Evolutionary conservation across 2,329 filamentous ascomycete species (phyloP).

Genomic region (Pestalotiopsis sp.): DNA sequence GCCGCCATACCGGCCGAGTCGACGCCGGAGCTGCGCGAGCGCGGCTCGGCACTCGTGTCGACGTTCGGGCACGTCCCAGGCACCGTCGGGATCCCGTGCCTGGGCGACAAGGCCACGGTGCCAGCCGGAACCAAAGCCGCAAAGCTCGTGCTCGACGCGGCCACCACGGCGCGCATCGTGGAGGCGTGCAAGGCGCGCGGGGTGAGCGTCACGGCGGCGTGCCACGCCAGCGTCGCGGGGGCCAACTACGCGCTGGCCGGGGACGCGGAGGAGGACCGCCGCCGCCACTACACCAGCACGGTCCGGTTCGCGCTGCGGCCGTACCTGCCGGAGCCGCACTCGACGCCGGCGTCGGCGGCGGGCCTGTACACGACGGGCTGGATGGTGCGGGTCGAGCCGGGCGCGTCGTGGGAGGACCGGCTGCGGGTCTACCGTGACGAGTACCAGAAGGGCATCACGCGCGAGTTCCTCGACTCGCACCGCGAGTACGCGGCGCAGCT

Average conservation of each 20-base stretch:
- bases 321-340: slow-evolving; percentile 27
- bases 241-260: slow-evolving; percentile 27
- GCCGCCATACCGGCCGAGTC: too few species aligned
- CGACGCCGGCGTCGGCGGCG: slow-evolving; percentile 23
- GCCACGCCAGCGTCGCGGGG: slow-evolving; percentile 31
- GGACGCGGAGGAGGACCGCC: not conserved
- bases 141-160: slow-evolving; percentile 14
- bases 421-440: slow-evolving; percentile 19
- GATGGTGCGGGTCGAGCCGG: not conserved
- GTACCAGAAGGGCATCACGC: slow-evolving; percentile 22
- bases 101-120: too few species aligned
- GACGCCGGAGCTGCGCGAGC: too few species aligned
- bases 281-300: slow-evolving; percentile 28
- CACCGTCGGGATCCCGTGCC: too few species aligned
- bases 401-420: slow-evolving; percentile 8
- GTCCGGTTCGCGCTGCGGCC: slow-evolving; percentile 29
- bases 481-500: slow-evolving; percentile 27
- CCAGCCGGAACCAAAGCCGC: too few species aligned
- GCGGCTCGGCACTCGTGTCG: too few species aligned
- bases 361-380: slow-evolving; percentile 13
- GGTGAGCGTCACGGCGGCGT: slow-evolving; percentile 30
- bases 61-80: too few species aligned
- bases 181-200: slow-evolving; percentile 18
- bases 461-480: slow-evolving; percentile 25
- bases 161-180: slow-evolving; percentile 20